A percentile compares a stretch with the other conserved stretches of the same genome.
These are phyloP conservation scores for Catenaria anguillulae DNA, from an alignment of 371 early-diverging fungal species.

Conservation along the genomic window DNA sequence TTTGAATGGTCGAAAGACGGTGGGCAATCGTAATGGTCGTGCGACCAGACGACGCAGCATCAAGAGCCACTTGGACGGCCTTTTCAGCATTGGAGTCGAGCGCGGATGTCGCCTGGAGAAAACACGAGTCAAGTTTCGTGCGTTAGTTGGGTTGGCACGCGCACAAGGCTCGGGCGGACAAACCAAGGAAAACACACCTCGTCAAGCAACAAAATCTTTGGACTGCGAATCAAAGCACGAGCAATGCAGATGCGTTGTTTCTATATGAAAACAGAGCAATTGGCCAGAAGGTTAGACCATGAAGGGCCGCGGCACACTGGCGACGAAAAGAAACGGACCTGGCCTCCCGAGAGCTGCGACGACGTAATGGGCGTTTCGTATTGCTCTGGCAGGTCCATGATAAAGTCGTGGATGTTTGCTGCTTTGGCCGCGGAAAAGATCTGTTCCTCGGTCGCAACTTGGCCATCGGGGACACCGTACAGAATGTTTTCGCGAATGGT, in stretches of 20 bases:
- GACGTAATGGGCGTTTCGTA: conserved; percentile 18
- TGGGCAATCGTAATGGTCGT: conserved; percentile 46
- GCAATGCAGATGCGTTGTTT: conserved; percentile 61
- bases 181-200: too few species aligned
- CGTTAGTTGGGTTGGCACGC: too few species aligned
- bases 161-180: too few species aligned
- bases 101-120: conserved; percentile 88
- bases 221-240: conserved; percentile 60
- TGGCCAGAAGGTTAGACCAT: too few species aligned
- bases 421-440: conserved; percentile 40
- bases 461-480: conserved; percentile 35
- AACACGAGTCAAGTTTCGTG: too few species aligned
- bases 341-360: conserved; percentile 65
- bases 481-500: conserved; percentile 54
- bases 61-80: conserved; percentile 30
- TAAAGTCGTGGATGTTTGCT: conserved; percentile 33
- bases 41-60: conserved; percentile 27
- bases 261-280: too few species aligned
- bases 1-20: conserved; percentile 38
- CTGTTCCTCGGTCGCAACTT: conserved; percentile 27
- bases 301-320: too few species aligned
- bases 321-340: too few species aligned
- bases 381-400: conserved; percentile 55
- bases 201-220: conserved; percentile 71
- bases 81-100: conserved; percentile 81